Base-by-base conservation (phyloP, 2,329 filamentous ascomycete species). In the Bipolaris gigantea region DNA sequence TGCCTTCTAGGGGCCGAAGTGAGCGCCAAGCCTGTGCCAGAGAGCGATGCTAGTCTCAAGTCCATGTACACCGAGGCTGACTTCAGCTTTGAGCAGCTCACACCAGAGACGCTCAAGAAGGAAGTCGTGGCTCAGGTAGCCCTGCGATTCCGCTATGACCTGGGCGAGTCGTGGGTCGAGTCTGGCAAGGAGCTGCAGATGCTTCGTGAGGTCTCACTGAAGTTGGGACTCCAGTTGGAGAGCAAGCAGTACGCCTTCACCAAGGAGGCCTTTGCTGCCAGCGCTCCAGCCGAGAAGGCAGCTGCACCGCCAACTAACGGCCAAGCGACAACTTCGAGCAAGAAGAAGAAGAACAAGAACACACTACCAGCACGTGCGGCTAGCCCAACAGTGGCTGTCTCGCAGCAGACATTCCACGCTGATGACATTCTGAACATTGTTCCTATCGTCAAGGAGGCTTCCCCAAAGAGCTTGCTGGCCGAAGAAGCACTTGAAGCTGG, bases 401-500 rank as follows among this genome's bases (percentile, higher is more conserved):
- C 71, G 64, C 78, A 64, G 62, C 81, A 73, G 56, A 92, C 89
- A 0, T 97, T 99, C 76, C 82, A 80, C 47, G 81, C 90, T 0
- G 92, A 96, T 56, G 92, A 99, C 65, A 83, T 99, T 60, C 77
- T 96, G 62, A 97, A 97, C 76, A 82, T 97, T 56, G 90, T 97
- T n/a, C 94, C 94, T 7, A 79, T 97, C 41, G 85, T 97, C 69
- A 97, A 97, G 81, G 92, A 99, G 73, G 94, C 94, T 4, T 88
- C 89, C 56, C 94, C 93, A 35, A 89, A 90, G 76, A 97, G 92
- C 73, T 81, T 90, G 23, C 83, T 99, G 57, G 93, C 94, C 0
- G 94, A 99, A 74, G 94, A 99, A 77, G 93, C 94, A 13, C 81
- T 99, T 39, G 94, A 99, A 75, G 94, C 93, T 53, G 94, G 94